Percentiles rank a stretch among this genome's conserved stretches.
These are phyloP conservation scores for Agapanthus africanus DNA, from an alignment of 106 monocot genomes.

Conservation along the genomic window DNA sequence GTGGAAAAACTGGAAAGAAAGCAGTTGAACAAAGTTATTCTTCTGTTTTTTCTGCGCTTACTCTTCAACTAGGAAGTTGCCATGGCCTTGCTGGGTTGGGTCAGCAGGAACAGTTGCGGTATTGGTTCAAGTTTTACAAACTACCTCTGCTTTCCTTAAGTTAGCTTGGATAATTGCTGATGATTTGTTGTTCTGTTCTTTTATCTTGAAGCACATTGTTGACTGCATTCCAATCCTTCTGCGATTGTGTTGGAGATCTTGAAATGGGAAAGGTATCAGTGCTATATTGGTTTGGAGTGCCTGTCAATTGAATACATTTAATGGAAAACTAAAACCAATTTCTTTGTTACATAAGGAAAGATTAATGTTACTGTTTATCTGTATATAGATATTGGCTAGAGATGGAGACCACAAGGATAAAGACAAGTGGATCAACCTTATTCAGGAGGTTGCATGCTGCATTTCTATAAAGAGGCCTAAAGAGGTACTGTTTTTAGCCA, in stretches of 20 bases:
- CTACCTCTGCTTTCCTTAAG: neutral
- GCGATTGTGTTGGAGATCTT: conserved; percentile 97
- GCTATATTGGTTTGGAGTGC: neutral
- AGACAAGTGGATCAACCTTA: conserved; percentile 70
- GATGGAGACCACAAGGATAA: conserved; percentile 62
- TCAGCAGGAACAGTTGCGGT: conserved; percentile 67
- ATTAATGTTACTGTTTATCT: neutral
- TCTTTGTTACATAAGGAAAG: neutral
- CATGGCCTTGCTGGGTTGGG: conserved; percentile 48
- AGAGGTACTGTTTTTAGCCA: no score
- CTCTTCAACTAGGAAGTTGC: conserved; percentile 84
- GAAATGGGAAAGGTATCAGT: conserved; percentile 88
- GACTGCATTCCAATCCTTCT: conserved; percentile 87
- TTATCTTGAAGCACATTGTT: conserved; percentile 52
- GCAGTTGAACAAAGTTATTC: conserved; percentile 90
- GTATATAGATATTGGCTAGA: conserved; percentile 69
- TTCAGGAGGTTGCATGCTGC: conserved; percentile 77
- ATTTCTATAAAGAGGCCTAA: conserved; percentile 88
- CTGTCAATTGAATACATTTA: neutral
- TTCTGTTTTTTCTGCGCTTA: conserved; percentile 76
- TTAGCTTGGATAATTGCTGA: neutral
- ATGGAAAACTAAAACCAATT: neutral
- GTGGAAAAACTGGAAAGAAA: conserved; percentile 89
- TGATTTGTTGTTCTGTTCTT: conserved; percentile 2
- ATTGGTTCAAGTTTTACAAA: neutral